Conservation (phyloP, 257 asterid genomes). For the Thymus quinquecostatus region DNA sequence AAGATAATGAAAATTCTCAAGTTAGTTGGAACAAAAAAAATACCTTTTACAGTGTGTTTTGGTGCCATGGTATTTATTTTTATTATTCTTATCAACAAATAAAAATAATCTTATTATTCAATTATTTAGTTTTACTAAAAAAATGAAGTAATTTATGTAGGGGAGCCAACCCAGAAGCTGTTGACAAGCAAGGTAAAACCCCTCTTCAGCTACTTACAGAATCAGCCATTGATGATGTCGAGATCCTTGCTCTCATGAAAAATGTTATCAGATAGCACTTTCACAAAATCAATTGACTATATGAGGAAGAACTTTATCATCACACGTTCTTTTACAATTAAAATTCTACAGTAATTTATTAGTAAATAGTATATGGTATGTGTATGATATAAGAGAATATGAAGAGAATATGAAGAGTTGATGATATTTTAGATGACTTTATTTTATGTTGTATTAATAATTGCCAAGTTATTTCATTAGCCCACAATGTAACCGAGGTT, state of each 20-base stretch:
- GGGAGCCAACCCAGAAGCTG: conserved; percentile 79
- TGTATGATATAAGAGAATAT: not conserved
- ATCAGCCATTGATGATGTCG: conserved; percentile 59
- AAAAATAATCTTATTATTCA: not conserved
- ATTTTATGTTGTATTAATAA: conserved; percentile 26
- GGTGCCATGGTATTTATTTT: not conserved
- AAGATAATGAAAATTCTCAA: too few species aligned
- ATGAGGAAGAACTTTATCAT: not conserved
- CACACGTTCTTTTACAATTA: not conserved
- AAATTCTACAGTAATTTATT: not conserved
- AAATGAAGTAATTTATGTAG: conserved; percentile 38
- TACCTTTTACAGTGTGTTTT: too few species aligned
- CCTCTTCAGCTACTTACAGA: conserved; percentile 64
- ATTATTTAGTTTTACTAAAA: not conserved
- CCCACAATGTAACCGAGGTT: not conserved
- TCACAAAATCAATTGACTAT: conserved; percentile 4
- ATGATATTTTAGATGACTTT: conserved; percentile 23
- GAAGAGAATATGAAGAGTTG: not conserved
- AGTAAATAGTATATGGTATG: too few species aligned
- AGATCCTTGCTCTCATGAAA: conserved; percentile 74
- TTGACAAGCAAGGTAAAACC: conserved; percentile 71
- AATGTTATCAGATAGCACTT: conserved; percentile 52
- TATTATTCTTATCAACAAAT: not conserved
- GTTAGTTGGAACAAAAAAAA: too few species aligned
- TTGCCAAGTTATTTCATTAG: conserved; percentile 13